Percentiles rank a stretch among this genome's conserved stretches.
phyloP scores from a whole-genome alignment of 1,284 basidiomycete genomes.

The Tilletia setariae region DNA sequence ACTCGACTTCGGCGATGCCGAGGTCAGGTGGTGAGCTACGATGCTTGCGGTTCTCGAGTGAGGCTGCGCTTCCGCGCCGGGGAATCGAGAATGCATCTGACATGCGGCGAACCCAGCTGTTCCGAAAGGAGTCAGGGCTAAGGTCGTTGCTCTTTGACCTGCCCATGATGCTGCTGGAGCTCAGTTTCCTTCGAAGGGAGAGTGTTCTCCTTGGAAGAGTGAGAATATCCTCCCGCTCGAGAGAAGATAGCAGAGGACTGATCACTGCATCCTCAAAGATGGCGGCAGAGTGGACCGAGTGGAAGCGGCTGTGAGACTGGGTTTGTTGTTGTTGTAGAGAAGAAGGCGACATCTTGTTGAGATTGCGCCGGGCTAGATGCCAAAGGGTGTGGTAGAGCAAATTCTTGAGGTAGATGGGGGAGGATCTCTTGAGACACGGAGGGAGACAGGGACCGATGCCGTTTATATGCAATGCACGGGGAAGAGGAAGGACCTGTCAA shows the following conservation, averaged over 20 bases:
- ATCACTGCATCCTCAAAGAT: neutral
- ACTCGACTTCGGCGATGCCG: neutral
- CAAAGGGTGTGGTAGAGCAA: no score
- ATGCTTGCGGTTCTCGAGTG: neutral
- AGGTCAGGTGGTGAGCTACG: neutral
- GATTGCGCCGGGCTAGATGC: no score
- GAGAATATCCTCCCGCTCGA: neutral
- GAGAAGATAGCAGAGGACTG: neutral
- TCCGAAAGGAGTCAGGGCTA: neutral
- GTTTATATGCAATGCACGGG: no score
- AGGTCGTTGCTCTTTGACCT: neutral
- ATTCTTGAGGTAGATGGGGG: no score
- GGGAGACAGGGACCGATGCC: no score
- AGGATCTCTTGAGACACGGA: no score
- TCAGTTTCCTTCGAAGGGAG: neutral
- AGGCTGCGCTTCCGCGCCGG: neutral
- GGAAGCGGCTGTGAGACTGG: neutral
- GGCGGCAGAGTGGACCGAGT: neutral
- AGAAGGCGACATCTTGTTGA: no score
- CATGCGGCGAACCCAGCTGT: conserved; percentile 6
- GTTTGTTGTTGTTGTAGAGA: neutral
- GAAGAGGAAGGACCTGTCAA: no score
- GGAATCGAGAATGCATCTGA: neutral
- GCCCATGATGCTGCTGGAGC: neutral
- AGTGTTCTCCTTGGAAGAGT: neutral